phyloP scores from a whole-genome alignment of 2,329 filamentous ascomycete genomes.

The Fusarium globosum region DNA sequence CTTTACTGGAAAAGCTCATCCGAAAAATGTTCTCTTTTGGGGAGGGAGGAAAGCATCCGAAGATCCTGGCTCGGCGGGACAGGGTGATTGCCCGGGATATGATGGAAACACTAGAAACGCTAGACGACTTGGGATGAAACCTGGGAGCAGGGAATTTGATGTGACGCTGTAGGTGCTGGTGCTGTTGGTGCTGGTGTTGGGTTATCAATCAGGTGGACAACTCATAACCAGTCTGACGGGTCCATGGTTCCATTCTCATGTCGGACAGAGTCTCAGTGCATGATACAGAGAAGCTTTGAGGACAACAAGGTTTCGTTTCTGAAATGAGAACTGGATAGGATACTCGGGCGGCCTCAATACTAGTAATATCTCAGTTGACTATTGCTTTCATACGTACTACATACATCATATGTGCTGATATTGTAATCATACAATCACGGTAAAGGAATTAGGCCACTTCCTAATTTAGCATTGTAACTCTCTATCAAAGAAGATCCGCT shows the following conservation, averaged over 20 bases:
- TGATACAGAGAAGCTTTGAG: neutral
- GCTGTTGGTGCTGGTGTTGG: neutral
- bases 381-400: neutral
- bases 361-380: slow-evolving; percentile 13
- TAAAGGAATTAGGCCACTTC: neutral
- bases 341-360: neutral
- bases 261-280: slow-evolving; percentile 4
- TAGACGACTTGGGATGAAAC: slow-evolving; percentile 37
- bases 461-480: slow-evolving; percentile 11
- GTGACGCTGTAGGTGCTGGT: slow-evolving; percentile 2
- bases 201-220: slow-evolving; percentile 10
- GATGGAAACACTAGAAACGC: slow-evolving; percentile 27
- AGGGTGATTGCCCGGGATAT: slow-evolving; percentile 2
- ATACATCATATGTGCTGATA: neutral
- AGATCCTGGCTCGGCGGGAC: slow-evolving; percentile 20
- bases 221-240: slow-evolving; percentile 17
- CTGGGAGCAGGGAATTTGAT: slow-evolving; percentile 3
- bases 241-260: slow-evolving; percentile 8
- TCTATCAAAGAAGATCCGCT: slow-evolving; percentile 18
- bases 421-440: neutral
- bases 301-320: neutral
- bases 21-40: slow-evolving; percentile 13
- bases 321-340: neutral
- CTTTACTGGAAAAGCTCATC: slow-evolving; percentile 30
- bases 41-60: slow-evolving; percentile 30